Conservation (phyloP, 2,329 filamentous ascomycete genomes). For the Fusarium illudens region DNA sequence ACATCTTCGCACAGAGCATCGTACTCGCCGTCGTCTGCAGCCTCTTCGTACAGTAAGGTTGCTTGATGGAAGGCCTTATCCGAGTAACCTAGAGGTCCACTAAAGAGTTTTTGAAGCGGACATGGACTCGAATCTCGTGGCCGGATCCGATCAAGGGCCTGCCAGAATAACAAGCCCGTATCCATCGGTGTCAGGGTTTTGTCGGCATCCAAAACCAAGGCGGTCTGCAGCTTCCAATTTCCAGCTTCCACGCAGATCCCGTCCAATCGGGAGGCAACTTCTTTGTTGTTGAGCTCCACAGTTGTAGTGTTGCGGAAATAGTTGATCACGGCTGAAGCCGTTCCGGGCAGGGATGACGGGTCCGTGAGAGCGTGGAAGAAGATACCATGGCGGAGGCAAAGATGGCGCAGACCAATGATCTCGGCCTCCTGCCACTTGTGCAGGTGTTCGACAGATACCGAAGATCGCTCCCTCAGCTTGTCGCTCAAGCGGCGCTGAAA, state of each 20-base stretch:
- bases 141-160: slow-evolving; percentile 9
- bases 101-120: slow-evolving; percentile 57
- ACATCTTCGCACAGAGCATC: slow-evolving; percentile 55
- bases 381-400: slow-evolving; percentile 57
- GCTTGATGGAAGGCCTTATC: slow-evolving; percentile 65
- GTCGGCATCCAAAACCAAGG: slow-evolving; percentile 67
- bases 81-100: slow-evolving; percentile 56
- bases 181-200: slow-evolving; percentile 62
- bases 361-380: slow-evolving; percentile 51
- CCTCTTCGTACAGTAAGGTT: slow-evolving; percentile 61
- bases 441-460: slow-evolving; percentile 50
- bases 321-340: slow-evolving; percentile 7
- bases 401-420: slow-evolving; percentile 49
- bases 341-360: slow-evolving; percentile 37
- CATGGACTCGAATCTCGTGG: background rate
- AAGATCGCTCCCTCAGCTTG: slow-evolving; percentile 45
- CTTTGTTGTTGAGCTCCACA: slow-evolving; percentile 44
- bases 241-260: slow-evolving; percentile 24
- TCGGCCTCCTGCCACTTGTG: slow-evolving; percentile 59
- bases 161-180: slow-evolving; percentile 61
- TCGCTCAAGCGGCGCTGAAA: slow-evolving; percentile 51
- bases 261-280: no score
- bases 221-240: slow-evolving; percentile 47
- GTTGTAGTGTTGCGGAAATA: slow-evolving; percentile 38
- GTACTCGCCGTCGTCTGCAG: slow-evolving; percentile 48